Base-by-base conservation (phyloP, 2,329 filamentous ascomycete species). In the Colletotrichum coccodes region DNA sequence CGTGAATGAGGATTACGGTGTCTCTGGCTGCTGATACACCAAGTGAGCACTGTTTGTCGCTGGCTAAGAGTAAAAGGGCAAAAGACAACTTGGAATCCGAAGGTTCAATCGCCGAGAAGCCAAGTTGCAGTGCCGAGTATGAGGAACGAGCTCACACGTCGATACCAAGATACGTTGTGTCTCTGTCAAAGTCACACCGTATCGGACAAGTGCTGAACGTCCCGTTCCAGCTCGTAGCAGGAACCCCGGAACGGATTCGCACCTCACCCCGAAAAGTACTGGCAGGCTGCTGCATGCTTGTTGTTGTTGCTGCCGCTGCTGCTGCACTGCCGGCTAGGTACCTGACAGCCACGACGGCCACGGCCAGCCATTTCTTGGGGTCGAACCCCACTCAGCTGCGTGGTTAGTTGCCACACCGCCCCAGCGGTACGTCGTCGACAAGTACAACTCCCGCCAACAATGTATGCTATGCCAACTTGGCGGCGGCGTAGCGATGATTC, bases 381-480 rank as follows among this genome's bases (percentile, higher is more conserved):
- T 12, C 12, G 1, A 21, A 36, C 46, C 23, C 47, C 62, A 38
- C 46, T 47, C 38, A 18, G 30, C 28, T 60, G 36, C 62, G 36
- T 53, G 32, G 47, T n/a, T 42, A 42, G 34, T 52, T 30, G 60
- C 60, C 60, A 64, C 60, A 58, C 60, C 42, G 60, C 60, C 52
- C 40, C 47, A 8, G 4, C 7, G 49, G 50, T 64, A 67, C 60
- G 21, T 52, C 16, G 34, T 18, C 28, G 12, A 12, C 23, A 64
- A 30, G 64, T 68, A 68, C 3, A 44, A 23, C 26, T 16, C 36
- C 28, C 21, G n/a, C 8, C 44, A n/a, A 11, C 8, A 16, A 6
- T 18, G 16, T 36, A 12, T 30, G 18, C n/a, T 16, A 46, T 6
- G 3, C 16, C 47, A 38, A 65, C 63, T 21, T 53, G 38, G 23